Base-by-base conservation (phyloP, 495 filamentous ascomycete species). In the Aspergillus haitiensis region DNA sequence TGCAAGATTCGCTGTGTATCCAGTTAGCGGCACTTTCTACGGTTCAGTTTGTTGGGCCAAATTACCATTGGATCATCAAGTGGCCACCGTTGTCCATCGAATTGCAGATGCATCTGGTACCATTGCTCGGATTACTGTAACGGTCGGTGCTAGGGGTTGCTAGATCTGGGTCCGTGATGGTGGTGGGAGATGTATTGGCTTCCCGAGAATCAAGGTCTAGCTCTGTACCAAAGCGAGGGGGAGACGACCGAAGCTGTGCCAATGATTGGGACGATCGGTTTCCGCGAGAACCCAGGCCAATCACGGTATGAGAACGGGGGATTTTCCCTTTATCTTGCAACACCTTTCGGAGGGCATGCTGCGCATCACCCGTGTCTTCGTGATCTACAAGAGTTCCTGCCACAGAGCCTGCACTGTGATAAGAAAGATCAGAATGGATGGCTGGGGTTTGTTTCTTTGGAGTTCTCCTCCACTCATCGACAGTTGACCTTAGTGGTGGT, bases 1-100 rank as follows among this genome's bases (percentile, higher is more conserved):
- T 87, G 73, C 92, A 97, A 5, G 91, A 92, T 75, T 92, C 88
- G 73, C 92, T 93, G 65, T 16, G 66, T 42, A 6, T 10, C 21
- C 7, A 31, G 56, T 15, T n/a, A 52, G 54, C 32, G 37, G 7
- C 21, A 32, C 59, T 27, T 5, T 44, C 12, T 16, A 49, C 16
- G 13, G 49, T 6, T 5, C 27, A 54, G 12, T 27, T 18, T 42
- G 8, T 21, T 21, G 15, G 12, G n/a, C 2, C 9, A 51, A 74
- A 79, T 59, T 78, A 92, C 89, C 89, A 97, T 76, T 92, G 89
- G 63, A 97, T 86, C 87, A 96, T 87, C 52, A 89, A 81, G 64
- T 82, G 75, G 58, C 84, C 86, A 57, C 86, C 85, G 58, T 85
- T 84, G 18, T 87, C 81, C 58, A 82, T 75, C 37, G 83, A 84